phyloP scores from a whole-genome alignment of 805 yeast genomes.

The Candida tammaniensis region DNA sequence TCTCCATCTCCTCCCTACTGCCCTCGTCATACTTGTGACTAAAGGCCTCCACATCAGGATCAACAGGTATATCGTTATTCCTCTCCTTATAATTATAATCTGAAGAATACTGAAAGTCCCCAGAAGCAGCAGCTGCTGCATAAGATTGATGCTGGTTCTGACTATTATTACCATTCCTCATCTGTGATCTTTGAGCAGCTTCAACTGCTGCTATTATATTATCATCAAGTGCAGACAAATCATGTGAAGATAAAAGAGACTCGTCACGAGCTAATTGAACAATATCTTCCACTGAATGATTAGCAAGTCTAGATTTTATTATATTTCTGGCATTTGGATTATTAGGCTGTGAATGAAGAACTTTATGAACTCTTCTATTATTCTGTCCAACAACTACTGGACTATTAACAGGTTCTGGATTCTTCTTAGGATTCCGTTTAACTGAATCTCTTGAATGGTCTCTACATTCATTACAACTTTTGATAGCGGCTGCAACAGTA shows the following conservation, averaged over 20 bases:
- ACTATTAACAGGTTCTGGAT: neutral
- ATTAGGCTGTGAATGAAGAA: constrained; percentile 17
- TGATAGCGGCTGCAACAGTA: constrained; percentile 76
- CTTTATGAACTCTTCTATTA: constrained; percentile 15
- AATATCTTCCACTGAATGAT: constrained; percentile 28
- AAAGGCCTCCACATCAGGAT: constrained; percentile 55
- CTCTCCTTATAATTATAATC: constrained; percentile 10
- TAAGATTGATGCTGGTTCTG: constrained; percentile 10
- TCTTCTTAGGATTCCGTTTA: constrained; percentile 11
- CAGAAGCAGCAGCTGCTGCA: constrained; percentile 6
- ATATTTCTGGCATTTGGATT: constrained; percentile 21
- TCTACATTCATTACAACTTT: constrained; percentile 73
- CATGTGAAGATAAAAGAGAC: constrained; percentile 35
- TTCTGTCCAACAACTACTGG: neutral
- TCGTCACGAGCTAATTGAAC: constrained; percentile 26
- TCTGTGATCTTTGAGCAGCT: constrained; percentile 46
- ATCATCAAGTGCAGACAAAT: constrained; percentile 42
- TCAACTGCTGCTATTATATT: constrained; percentile 60
- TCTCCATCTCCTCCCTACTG: constrained; percentile 52
- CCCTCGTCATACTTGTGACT: constrained; percentile 29
- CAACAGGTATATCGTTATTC: constrained; percentile 45
- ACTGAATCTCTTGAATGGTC: constrained; percentile 33
- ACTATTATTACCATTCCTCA: constrained; percentile 10
- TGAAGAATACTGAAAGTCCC: constrained; percentile 7
- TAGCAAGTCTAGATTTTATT: constrained; percentile 16